Evolutionary conservation across 2,329 filamentous ascomycete species (phyloP), one percentile per base, ranked within the genome.

Genomic region (Ramichloridium luteum): DNA sequence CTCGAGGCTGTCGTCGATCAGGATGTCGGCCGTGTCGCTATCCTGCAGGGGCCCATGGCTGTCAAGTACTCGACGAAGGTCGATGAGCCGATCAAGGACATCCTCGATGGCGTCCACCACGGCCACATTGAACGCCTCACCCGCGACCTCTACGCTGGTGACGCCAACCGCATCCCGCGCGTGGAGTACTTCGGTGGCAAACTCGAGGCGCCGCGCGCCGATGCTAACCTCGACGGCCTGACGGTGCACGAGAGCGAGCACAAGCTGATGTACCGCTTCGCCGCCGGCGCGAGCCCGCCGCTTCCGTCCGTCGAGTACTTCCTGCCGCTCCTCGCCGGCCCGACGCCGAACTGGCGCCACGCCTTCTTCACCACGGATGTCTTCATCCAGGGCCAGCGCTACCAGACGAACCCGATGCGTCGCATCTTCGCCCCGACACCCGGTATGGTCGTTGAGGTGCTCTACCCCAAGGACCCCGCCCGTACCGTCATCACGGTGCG

Each of bases 121-220:
- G 74, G 77, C 25, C 92, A 98, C 57, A 94, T 98, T 52, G 65
- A 78, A 46, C 70, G 68, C 40, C 63, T 98, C 38, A 76, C 83
- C 20, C 66, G 70, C 45, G 90, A 98, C 51, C 62, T 88, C 23
- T 98, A 98, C 53, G 66, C 62, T 25, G 75, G 74, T 34, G 74
- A 92, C 39, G 73, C 77, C 41, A 68, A 70, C 15, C 69, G 74
- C 31, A 81, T 98, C 13, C 90, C 90, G 1, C 70, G 77, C 30
- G 75, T 92, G 12, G 90, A 98, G 57, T 98, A 96, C 61, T 94
- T 98, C 46, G 90, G 90, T 44, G 88, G 88, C 48, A 84, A 86
- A 60, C 68, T 86, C 18, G 70, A 82, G 25, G 78, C 84, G 20
- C 58, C 69, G 6, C 76, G 77, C 43, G 72, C 77, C 30, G 77